phyloP scores from a whole-genome alignment of 75 land plant genomes.

The Ceratopteris richardii region DNA sequence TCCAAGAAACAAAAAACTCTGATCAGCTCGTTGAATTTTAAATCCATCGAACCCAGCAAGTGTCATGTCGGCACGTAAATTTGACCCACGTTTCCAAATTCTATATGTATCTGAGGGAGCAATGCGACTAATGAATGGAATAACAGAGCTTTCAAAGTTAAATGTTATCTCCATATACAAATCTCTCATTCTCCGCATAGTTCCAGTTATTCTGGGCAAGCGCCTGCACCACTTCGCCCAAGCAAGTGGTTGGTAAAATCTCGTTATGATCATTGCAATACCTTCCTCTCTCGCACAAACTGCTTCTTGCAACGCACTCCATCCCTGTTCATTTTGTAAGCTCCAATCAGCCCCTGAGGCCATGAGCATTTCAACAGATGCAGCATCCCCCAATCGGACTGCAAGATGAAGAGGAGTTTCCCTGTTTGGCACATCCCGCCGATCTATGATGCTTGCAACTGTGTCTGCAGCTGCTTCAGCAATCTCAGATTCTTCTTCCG shows the following conservation, averaged over 20 bases:
- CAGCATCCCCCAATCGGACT: constrained; percentile 56
- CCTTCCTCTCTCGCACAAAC: constrained; percentile 77
- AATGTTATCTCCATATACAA: constrained; percentile 96
- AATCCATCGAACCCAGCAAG: constrained; percentile 97
- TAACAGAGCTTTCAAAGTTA: constrained; percentile 95
- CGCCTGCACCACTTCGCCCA: constrained; percentile 99
- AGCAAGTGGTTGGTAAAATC: constrained; percentile 89
- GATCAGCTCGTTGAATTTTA: constrained; percentile 88
- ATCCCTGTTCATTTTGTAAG: constrained; percentile 83
- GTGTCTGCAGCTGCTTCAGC: constrained; percentile 73
- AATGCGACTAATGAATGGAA: constrained; percentile 88
- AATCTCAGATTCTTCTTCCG: constrained; percentile 59
- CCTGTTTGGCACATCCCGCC: constrained; percentile 86
- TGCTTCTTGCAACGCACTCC: constrained; percentile 93
- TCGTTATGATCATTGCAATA: constrained; percentile 77
- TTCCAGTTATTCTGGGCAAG: constrained; percentile 67
- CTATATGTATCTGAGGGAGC: constrained; percentile 98
- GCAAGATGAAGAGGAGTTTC: constrained; percentile 95
- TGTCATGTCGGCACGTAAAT: constrained; percentile 95
- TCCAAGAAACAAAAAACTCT: constrained; percentile 82
- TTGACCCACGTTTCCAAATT: constrained; percentile 95
- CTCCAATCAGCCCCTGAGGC: constrained; percentile 93
- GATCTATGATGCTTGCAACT: constrained; percentile 65
- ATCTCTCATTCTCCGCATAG: constrained; percentile 68
- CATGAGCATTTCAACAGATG: constrained; percentile 77